A percentile compares a stretch with the other conserved stretches of the same genome.
Conservation (phyloP, 1,284 basidiomycete genomes). For the Trametes versicolor region DNA sequence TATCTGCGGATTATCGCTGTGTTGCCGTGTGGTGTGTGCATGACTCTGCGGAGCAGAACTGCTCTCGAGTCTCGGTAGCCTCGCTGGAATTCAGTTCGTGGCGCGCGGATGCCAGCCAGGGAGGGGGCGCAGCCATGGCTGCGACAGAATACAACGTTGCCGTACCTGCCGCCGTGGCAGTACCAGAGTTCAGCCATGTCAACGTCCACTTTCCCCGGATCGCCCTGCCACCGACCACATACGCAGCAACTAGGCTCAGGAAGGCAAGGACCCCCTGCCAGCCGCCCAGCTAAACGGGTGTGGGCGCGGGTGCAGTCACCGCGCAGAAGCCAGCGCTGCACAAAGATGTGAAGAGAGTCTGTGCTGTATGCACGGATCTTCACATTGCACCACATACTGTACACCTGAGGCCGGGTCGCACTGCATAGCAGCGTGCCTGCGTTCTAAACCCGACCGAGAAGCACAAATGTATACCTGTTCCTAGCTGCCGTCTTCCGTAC, state of each 20-base stretch:
- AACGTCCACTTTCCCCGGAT: background rate
- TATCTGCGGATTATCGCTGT: too few relatives aligned
- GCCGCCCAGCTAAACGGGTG: background rate
- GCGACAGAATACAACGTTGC: background rate
- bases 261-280: background rate
- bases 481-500: background rate
- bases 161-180: background rate
- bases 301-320: background rate
- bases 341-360: background rate
- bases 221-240: background rate
- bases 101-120: background rate
- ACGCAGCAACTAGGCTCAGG: conserved; percentile 4
- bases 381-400: background rate
- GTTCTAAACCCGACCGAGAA: too few relatives aligned
- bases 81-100: too few relatives aligned
- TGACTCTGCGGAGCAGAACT: too few relatives aligned
- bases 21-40: too few relatives aligned
- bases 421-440: too few relatives aligned
- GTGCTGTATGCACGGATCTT: background rate
- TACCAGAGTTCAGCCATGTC: background rate
- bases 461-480: background rate
- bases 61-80: too few relatives aligned
- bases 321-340: background rate
- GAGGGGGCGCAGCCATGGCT: background rate
- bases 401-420: background rate